A percentile compares a stretch with the other conserved stretches of the same genome.
Conservation (phyloP, 345 rosid species). For the Raphanus sativus region DNA sequence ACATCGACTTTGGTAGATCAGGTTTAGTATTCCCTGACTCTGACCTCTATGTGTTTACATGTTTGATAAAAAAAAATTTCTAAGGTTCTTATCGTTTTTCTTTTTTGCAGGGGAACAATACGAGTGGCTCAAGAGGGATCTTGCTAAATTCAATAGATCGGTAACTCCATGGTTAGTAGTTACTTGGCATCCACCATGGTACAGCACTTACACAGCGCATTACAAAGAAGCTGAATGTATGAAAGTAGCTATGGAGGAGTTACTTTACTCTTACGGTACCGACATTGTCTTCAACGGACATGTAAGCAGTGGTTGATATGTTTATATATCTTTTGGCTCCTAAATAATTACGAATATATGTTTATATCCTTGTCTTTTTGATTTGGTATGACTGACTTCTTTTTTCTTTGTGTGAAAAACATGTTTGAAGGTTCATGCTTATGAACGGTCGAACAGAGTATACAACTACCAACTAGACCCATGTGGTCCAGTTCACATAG, state of each 20-base stretch:
- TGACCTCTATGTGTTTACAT: not conserved
- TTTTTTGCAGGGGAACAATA: constrained; percentile 71
- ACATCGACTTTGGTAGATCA: constrained; percentile 57
- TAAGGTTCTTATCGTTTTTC: not conserved
- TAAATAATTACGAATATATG: not conserved
- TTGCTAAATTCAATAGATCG: constrained; percentile 54
- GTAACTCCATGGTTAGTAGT: constrained; percentile 89
- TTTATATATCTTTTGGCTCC: not conserved
- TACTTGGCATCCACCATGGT: constrained; percentile 93
- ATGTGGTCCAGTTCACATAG: constrained; percentile 75
- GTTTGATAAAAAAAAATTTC: too few species aligned
- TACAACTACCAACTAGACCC: constrained; percentile 86
- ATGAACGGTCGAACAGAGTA: constrained; percentile 84
- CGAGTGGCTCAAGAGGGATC: constrained; percentile 69
- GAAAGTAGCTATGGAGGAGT: constrained; percentile 82
- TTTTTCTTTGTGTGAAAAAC: not conserved
- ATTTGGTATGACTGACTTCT: not conserved
- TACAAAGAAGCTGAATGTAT: constrained; percentile 95
- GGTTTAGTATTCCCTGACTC: constrained; percentile 9
- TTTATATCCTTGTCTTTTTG: not conserved
- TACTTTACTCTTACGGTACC: constrained; percentile 60
- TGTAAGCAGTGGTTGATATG: too few species aligned
- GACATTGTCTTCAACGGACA: constrained; percentile 80
- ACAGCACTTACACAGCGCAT: constrained; percentile 72
- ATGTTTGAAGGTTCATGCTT: constrained; percentile 70